A percentile compares a stretch with the other conserved stretches of the same genome.
Conservation (phyloP, 75 land plant species). For the Selaginella tamariscina region DNA sequence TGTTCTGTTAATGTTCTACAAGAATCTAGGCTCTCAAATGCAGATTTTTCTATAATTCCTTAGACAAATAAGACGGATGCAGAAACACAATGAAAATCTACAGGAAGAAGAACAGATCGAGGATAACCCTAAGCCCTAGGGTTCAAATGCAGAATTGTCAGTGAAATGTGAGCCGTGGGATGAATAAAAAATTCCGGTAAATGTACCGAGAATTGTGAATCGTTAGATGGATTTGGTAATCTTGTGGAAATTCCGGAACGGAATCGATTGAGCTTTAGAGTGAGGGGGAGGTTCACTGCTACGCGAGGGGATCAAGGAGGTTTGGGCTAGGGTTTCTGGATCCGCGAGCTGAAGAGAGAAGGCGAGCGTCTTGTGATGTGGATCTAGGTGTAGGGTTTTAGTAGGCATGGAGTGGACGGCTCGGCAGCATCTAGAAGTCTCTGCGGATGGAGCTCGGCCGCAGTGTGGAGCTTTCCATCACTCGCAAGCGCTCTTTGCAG, state of each 20-base stretch:
- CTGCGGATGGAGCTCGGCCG: conserved; percentile 45
- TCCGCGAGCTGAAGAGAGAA: not conserved
- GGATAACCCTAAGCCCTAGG: conserved; percentile 3
- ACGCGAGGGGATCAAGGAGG: not conserved
- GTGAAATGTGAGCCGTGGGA: not conserved
- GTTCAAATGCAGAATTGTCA: no score
- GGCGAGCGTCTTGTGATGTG: not conserved
- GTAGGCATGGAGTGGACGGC: conserved; percentile 78
- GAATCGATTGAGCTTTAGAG: not conserved
- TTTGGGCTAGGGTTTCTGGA: not conserved
- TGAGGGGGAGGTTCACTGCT: not conserved
- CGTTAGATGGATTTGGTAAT: not conserved
- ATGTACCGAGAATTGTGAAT: not conserved
- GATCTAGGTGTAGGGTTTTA: conserved; percentile 1
- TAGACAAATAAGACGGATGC: no score
- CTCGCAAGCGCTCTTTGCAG: conserved; percentile 73
- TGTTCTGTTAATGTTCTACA: no score
- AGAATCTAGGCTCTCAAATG: no score
- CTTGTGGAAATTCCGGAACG: not conserved
- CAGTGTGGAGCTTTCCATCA: conserved; percentile 89
- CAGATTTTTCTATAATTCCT: no score
- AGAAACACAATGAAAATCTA: no score
- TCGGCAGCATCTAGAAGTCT: conserved; percentile 82
- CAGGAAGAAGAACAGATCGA: no score
- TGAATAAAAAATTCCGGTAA: not conserved